phyloP scores from a whole-genome alignment of 2,329 filamentous ascomycete genomes.

The Emmonsia crescens region DNA sequence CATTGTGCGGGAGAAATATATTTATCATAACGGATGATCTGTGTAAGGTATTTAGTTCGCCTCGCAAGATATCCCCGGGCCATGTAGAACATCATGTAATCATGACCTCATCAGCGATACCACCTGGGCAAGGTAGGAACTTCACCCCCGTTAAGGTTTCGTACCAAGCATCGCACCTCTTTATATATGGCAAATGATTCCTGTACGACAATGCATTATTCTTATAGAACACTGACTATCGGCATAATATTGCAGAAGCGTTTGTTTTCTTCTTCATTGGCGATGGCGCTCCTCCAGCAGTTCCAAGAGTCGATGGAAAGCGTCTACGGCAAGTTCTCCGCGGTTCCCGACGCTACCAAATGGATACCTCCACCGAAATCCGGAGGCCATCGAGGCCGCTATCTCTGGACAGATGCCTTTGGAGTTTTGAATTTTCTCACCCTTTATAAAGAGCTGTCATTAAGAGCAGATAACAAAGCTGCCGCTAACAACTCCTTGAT shows the following conservation, averaged over 20 bases:
- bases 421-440: conserved; percentile 50
- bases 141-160: not conserved
- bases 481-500: conserved; percentile 35
- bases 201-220: not conserved
- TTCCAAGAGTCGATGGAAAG: conserved; percentile 23
- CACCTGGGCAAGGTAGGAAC: not conserved
- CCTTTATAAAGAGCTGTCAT: conserved; percentile 33
- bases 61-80: not conserved
- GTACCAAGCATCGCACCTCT: not conserved
- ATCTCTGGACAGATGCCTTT: conserved; percentile 52
- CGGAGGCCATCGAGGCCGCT: conserved; percentile 47
- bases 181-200: not conserved
- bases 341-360: conserved; percentile 19
- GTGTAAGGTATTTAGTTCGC: not conserved
- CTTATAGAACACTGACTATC: not conserved
- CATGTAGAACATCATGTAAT: not conserved
- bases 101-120: not conserved
- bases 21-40: not conserved
- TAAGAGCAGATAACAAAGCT: conserved; percentile 6
- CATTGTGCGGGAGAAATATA: not conserved
- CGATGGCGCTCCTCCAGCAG: conserved; percentile 8
- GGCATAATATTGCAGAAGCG: not conserved
- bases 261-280: not conserved
- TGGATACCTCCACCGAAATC: conserved; percentile 42
- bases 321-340: conserved; percentile 29